Evolutionary conservation across 768 basidiomycete genomes (phyloP).

Genomic region (Rossbeevera mucosa): DNA sequence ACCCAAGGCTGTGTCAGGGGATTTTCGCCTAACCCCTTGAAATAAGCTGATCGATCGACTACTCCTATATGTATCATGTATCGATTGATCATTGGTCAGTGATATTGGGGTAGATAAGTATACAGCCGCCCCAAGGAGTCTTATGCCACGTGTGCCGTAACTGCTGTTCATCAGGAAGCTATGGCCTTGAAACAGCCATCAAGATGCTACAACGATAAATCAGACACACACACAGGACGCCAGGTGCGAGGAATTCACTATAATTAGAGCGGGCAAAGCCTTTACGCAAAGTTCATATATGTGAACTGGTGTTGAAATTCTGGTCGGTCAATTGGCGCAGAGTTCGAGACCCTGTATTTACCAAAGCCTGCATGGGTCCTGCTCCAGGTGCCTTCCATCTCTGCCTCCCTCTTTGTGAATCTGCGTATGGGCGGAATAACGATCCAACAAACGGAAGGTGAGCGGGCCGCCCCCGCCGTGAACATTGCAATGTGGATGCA

Average conservation of each 20-base stretch:
- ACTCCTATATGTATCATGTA: not conserved
- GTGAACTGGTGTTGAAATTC: not conserved
- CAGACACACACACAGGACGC: too few relatives aligned
- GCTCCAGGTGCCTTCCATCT: not conserved
- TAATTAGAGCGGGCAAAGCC: not conserved
- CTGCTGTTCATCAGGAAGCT: not conserved
- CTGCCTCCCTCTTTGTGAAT: not conserved
- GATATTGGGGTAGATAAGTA: not conserved
- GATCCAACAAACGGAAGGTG: conserved; percentile 4
- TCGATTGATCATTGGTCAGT: not conserved
- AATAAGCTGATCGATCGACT: not conserved
- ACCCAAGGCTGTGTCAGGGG: not conserved
- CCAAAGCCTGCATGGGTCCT: not conserved
- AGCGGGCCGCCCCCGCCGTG: not conserved
- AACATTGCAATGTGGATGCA: not conserved
- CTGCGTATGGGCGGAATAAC: not conserved
- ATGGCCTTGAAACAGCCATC: not conserved
- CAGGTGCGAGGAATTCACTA: not conserved
- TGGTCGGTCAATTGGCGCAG: not conserved
- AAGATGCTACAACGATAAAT: not conserved
- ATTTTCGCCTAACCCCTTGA: not conserved
- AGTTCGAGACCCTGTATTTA: not conserved
- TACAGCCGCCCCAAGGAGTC: not conserved
- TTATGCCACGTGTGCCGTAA: not conserved
- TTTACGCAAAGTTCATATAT: not conserved